Conservation (phyloP, 768 basidiomycete species). For the Inosperma sp. region DNA sequence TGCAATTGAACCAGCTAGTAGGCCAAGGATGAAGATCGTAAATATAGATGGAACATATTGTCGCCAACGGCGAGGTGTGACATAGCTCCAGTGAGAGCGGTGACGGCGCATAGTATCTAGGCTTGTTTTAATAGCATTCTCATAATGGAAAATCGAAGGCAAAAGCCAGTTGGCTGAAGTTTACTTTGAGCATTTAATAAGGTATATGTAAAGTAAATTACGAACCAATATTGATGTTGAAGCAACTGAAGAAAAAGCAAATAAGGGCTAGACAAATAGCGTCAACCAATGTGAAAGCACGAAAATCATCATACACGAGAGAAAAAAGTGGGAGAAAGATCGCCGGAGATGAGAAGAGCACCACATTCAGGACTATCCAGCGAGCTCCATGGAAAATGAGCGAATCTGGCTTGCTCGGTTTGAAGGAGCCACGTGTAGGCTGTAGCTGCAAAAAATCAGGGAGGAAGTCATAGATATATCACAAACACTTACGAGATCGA, state of each 20-base stretch:
- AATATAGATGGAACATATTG: neutral
- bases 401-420: neutral
- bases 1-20: neutral
- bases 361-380: no score
- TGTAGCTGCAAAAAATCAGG: neutral
- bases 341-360: no score
- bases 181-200: no score
- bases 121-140: neutral
- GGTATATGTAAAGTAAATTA: no score
- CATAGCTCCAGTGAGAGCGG: neutral
- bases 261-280: no score
- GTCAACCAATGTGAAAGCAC: no score
- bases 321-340: no score
- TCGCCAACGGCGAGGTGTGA: neutral
- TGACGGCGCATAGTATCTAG: neutral
- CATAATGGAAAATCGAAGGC: neutral
- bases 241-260: no score
- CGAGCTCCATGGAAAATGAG: no score
- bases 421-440: neutral
- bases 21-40: neutral
- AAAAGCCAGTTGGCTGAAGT: neutral
- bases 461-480: neutral
- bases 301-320: no score
- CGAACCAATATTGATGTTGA: no score
- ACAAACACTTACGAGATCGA: neutral